These are phyloP conservation scores for Nothopassalora personata DNA, from an alignment of 2,329 filamentous ascomycete species.

Conservation along the genomic window DNA sequence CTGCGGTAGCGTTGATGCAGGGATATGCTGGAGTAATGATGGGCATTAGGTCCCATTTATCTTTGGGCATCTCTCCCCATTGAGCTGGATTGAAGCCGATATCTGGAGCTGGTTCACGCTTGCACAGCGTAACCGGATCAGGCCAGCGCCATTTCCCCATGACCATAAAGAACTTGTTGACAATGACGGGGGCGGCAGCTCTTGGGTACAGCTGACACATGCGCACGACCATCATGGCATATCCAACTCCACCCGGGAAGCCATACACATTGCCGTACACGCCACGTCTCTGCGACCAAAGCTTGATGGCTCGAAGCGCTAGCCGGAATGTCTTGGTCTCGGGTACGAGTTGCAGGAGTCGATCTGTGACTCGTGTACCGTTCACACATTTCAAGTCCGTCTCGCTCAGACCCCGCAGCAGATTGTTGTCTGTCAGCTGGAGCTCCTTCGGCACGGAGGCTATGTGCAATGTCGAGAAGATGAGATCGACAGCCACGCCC, in stretches of 20 bases:
- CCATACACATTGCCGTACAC: constrained; percentile 96
- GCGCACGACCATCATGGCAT: constrained; percentile 94
- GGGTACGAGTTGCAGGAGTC: constrained; percentile 83
- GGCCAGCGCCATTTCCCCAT: constrained; percentile 93
- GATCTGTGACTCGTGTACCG: constrained; percentile 88
- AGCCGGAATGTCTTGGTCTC: constrained; percentile 85
- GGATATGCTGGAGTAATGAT: constrained; percentile 97
- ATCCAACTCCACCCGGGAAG: constrained; percentile 93
- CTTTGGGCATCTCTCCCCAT: constrained; percentile 75
- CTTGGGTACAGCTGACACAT: constrained; percentile 95
- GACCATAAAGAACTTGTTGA: constrained; percentile 90
- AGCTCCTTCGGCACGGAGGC: constrained; percentile 52
- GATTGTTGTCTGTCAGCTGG: constrained; percentile 73
- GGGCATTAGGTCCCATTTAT: constrained; percentile 88
- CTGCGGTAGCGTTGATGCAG: constrained; percentile 96
- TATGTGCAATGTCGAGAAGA: constrained; percentile 49
- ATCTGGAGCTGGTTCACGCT: constrained; percentile 71
- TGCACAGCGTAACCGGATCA: constrained; percentile 82
- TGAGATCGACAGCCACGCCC: constrained; percentile 90
- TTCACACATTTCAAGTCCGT: constrained; percentile 84
- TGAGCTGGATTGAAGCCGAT: constrained; percentile 90
- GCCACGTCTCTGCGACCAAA: constrained; percentile 89
- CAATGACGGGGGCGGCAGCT: constrained; percentile 79
- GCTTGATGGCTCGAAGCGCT: constrained; percentile 84
- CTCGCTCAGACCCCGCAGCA: constrained; percentile 81